Percentiles rank a stretch among this genome's conserved stretches.
Evolutionary conservation across 805 yeast species (phyloP).

Genomic region (Kazachstania viticola): DNA sequence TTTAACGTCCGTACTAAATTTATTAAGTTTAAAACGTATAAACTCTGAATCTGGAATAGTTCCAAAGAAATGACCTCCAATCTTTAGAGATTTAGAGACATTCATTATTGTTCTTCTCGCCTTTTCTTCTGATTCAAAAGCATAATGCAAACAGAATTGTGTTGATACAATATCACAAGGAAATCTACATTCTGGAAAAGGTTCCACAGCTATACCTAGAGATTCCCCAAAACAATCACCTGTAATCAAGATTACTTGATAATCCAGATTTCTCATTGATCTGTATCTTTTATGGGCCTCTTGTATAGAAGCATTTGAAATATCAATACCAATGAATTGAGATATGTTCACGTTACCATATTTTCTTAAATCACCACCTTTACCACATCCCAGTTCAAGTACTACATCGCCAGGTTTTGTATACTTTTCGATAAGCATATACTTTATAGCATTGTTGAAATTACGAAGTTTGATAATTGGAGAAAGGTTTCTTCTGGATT

Average conservation of each 20-base stretch:
- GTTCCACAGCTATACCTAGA: conserved; percentile 53
- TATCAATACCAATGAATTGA: conserved; percentile 83
- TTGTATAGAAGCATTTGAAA: conserved; percentile 74
- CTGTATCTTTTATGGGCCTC: conserved; percentile 73
- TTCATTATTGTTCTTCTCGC: conserved; percentile 64
- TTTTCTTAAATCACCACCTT: conserved; percentile 92
- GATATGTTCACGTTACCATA: conserved; percentile 66
- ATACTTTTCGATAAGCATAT: conserved; percentile 66
- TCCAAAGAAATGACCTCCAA: conserved; percentile 85
- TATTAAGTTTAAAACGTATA: conserved; percentile 51
- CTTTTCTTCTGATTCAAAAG: conserved; percentile 76
- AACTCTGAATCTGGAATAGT: conserved; percentile 90
- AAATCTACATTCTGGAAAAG: conserved; percentile 54
- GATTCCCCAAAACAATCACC: conserved; percentile 82
- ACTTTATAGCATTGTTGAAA: conserved; percentile 87
- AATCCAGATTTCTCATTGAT: conserved; percentile 46
- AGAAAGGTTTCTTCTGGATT: conserved; percentile 53
- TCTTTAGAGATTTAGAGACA: conserved; percentile 58
- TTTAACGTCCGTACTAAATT: conserved; percentile 39
- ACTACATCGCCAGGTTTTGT: conserved; percentile 45
- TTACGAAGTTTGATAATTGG: conserved; percentile 78
- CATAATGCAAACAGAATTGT: conserved; percentile 92
- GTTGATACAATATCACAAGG: conserved; percentile 84
- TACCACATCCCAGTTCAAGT: conserved; percentile 90
- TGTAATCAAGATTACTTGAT: conserved; percentile 74